Base-by-base conservation (phyloP, 2,329 filamentous ascomycete species). In the Penicillium brasilianum region DNA sequence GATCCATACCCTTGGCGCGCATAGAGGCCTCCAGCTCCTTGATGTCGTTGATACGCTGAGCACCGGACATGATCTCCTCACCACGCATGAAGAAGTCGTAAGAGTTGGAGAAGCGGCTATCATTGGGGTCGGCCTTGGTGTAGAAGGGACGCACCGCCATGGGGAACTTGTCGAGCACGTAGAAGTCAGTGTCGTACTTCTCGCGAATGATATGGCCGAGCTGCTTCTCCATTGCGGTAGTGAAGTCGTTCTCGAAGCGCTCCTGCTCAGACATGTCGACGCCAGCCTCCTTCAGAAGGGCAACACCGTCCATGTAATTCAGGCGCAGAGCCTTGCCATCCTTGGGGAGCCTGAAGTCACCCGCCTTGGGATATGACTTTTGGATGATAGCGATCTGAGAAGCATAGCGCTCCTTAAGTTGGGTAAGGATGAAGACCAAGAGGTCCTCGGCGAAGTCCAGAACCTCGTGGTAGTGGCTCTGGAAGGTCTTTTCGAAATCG, bases 91-190 rank as follows among this genome's bases (percentile, higher is more conserved):
- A 89, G 80, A 89, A 88, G 75, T 89, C 87, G 76, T 88, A 89
- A 3, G 84, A 86, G 79, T 89, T 88, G 46, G 83, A 91, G 65
- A 92, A 85, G 37, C 83, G 82, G 58, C 86, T 83, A 70, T 90
- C 86, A 46, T 85, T 81, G 2, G 87, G 86, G 72, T 91, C 90
- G 57, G 91, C 88, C 82, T 94, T 92, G 63, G 94, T 93, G 80
- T 97, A 98, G 80, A 97, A 97, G 5, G 94, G 94, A 32, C 95
- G 87, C 20, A 95, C 91, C 39, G 84, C 83, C 77, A 95, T 88
- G 48, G 95, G 95, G 84, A 97, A 99, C 80, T 98, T 95, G 83
- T 98, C 94, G 64, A 99, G 86, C 22, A 96, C 89, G 81, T 97
- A 98, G 82, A 98, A 98, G 81, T 99, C 95, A 62, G 93, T 95